Percentiles rank a stretch among this genome's conserved stretches.
These are phyloP conservation scores for Colletotrichum chrysophilum DNA, from an alignment of 2,329 filamentous ascomycete species.

Conservation along the genomic window DNA sequence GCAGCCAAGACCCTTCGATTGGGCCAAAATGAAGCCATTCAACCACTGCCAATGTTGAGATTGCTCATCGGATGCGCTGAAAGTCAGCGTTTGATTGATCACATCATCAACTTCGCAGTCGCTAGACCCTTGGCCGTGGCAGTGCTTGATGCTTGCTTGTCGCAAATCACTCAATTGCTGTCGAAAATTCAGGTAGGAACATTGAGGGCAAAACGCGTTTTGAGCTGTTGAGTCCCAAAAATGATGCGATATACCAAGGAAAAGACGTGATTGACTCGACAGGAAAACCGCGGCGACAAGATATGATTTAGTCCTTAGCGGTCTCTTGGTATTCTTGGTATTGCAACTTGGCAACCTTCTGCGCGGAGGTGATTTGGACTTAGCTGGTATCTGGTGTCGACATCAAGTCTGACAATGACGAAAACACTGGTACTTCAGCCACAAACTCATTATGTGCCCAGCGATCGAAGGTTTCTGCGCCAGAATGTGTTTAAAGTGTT, in stretches of 20 bases:
- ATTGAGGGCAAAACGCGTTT: background rate
- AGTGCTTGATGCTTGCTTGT: background rate
- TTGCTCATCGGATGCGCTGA: background rate
- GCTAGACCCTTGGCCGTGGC: conserved; percentile 5
- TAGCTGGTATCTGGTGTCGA: background rate
- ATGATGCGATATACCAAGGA: conserved; percentile 13
- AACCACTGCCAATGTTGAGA: no score
- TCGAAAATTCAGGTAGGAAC: no score
- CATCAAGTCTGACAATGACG: background rate
- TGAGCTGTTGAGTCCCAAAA: background rate
- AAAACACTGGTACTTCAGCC: background rate
- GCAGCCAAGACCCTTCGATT: background rate
- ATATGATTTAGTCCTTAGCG: background rate
- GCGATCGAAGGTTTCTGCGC: background rate
- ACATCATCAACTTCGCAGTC: background rate
- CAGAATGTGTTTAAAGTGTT: background rate
- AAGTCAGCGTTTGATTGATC: background rate
- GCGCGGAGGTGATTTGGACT: background rate
- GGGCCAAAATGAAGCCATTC: background rate
- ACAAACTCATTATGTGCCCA: background rate
- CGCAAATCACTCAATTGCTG: background rate
- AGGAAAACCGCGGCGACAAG: background rate
- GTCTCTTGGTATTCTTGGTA: conserved; percentile 16
- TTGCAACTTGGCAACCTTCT: conserved; percentile 4
- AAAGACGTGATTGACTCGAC: conserved; percentile 3